Percentiles rank a stretch among this genome's conserved stretches.
Evolutionary conservation across 768 basidiomycete genomes (phyloP).

Genomic region (Cytidiella melzeri): DNA sequence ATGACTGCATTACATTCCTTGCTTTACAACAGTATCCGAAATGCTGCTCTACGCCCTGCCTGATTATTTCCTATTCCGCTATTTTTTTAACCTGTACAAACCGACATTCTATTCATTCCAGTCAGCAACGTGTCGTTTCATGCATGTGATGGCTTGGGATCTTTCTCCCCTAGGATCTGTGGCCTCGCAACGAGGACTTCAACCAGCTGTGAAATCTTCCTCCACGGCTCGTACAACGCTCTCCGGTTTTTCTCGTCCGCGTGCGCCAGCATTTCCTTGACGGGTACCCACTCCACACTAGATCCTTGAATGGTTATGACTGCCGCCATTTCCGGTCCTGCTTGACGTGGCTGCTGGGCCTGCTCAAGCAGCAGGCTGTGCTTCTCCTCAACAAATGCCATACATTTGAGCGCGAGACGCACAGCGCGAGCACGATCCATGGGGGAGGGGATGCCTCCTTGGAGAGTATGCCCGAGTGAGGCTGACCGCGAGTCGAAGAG

Average conservation of each 20-base stretch:
- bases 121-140: background rate
- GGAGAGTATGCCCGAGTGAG: conserved; percentile 94
- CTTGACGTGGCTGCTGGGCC: conserved; percentile 46
- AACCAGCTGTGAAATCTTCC: conserved; percentile 54
- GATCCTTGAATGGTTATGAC: conserved; percentile 90
- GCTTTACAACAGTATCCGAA: background rate
- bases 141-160: background rate
- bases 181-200: conserved; percentile 68
- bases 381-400: conserved; percentile 88
- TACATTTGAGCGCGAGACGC: conserved; percentile 85
- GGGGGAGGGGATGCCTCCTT: conserved; percentile 94
- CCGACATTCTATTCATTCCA: background rate
- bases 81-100: background rate
- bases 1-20: background rate
- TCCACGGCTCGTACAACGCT: conserved; percentile 80
- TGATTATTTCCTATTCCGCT: background rate
- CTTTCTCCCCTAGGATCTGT: conserved; percentile 35
- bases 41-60: background rate
- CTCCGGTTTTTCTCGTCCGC: conserved; percentile 90
- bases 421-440: conserved; percentile 89
- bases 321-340: conserved; percentile 64
- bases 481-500: conserved; percentile 94
- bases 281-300: conserved; percentile 74
- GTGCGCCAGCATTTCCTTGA: conserved; percentile 75
- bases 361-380: conserved; percentile 51